Evolutionary conservation across 352 stramenopile species (phyloP), one percentile per base, ranked within the genome.

Genomic region (Phytophthora cryptogea): DNA sequence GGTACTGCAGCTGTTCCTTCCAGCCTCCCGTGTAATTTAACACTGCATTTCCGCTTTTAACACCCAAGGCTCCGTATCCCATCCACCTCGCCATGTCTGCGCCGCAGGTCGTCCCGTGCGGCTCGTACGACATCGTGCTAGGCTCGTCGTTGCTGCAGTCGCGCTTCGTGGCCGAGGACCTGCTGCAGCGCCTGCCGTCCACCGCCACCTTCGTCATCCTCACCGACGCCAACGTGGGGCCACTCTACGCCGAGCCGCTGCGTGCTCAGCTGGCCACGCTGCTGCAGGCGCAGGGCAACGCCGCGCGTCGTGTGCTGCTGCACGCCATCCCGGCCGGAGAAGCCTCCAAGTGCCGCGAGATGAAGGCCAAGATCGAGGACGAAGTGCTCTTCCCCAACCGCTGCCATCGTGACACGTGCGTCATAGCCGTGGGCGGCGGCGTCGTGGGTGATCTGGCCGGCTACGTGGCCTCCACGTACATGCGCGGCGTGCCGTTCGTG

Each of bases 401-500:
- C 37, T 92, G 82, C 74, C 85, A 94, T 37, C 85, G 85, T 33
- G 85, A 94, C 63, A 89, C 82, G 37, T 92, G 81, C 66, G 63
- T 94, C 10, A 72, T 97, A 23, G 86, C 85, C 3, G 75, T 99
- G 30, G 97, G 97, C 45, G 97, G 97, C 28, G 97, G 97, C 48
- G 97, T 99, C 27, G 98, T 99, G 63, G 96, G 96, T 16, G 97
- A 99, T 72, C 89, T 99, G 72, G 95, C 96, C 10, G 97, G 97
- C 14, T 99, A 99, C 78, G 92, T 98, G n/a, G 93, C 95, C 3
- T 78, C 97, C 37, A 98, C 98, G 40, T 99, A 99, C 81, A 97
- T 98, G 83, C 89, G 97, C 45, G 97, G 78, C 49, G 79, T 93
- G 39, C 79, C 78, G 7, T 92, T 93, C 53, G 66, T 94, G 32